Percentiles rank a stretch among this genome's conserved stretches.
phyloP scores from a whole-genome alignment of 2,329 filamentous ascomycete species.

The Colletotrichum orchidophilum region DNA sequence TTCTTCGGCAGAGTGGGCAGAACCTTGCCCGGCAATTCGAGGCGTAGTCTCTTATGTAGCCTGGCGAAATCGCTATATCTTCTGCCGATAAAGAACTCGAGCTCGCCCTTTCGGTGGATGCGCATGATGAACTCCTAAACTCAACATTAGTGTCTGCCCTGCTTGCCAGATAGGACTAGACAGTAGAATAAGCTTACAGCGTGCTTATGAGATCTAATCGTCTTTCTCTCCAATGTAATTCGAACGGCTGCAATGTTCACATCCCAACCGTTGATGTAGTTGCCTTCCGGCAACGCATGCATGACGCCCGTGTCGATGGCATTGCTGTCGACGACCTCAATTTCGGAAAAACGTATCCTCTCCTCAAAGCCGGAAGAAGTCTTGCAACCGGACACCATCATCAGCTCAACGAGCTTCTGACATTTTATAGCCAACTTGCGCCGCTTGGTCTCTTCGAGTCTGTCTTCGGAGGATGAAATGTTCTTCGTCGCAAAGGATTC shows the following conservation, averaged over 20 bases:
- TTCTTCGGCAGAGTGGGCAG: constrained; percentile 89
- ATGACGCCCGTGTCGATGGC: constrained; percentile 92
- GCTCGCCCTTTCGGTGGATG: constrained; percentile 79
- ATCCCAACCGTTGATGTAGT: constrained; percentile 96
- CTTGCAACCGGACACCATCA: constrained; percentile 98
- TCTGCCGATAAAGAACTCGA: constrained; percentile 82
- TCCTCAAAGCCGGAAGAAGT: constrained; percentile 98
- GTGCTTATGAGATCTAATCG: constrained; percentile 89
- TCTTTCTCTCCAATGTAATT: constrained; percentile 82
- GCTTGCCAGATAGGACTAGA: not conserved
- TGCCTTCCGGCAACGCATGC: constrained; percentile 87
- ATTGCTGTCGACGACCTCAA: constrained; percentile 94
- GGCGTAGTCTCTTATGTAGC: constrained; percentile 80
- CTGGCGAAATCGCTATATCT: constrained; percentile 89
- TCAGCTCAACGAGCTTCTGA: constrained; percentile 94
- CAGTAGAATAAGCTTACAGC: constrained; percentile 68
- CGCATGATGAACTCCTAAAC: constrained; percentile 86
- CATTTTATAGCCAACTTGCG: constrained; percentile 92
- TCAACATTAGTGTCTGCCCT: not conserved
- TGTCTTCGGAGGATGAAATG: constrained; percentile 96
- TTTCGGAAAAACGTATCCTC: constrained; percentile 93
- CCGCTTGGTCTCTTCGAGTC: constrained; percentile 94
- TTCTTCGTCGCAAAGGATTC: constrained; percentile 97
- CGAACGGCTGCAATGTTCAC: constrained; percentile 93
- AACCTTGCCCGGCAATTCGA: constrained; percentile 90